These are phyloP conservation scores for Lactarius psammicola DNA, from an alignment of 768 basidiomycete genomes.

Conservation along the genomic window DNA sequence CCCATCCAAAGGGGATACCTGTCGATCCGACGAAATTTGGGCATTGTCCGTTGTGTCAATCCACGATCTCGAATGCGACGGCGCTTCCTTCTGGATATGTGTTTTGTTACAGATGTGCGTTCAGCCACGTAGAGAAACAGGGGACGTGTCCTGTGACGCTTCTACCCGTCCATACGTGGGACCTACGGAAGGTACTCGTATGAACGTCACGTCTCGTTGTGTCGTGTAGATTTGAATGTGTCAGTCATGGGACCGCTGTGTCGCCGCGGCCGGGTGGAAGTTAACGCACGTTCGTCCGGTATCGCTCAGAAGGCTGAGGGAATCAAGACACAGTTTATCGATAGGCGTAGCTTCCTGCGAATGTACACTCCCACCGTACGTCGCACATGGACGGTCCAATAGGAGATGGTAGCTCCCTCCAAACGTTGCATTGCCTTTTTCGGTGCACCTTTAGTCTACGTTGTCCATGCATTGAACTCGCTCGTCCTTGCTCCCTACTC, in stretches of 20 bases:
- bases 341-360: conserved; percentile 21
- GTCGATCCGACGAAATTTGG: conserved; percentile 69
- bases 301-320: conserved; percentile 3
- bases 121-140: conserved; percentile 74
- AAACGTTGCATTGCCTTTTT: conserved; percentile 11
- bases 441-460: neutral
- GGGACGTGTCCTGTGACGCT: conserved; percentile 88
- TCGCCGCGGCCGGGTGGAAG: conserved; percentile 6
- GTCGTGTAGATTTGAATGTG: conserved; percentile 12
- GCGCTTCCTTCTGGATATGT: conserved; percentile 92
- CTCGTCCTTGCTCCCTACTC: conserved; percentile 6
- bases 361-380: conserved; percentile 11
- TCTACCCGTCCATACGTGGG: conserved; percentile 69
- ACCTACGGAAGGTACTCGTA: conserved; percentile 82
- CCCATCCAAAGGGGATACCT: conserved; percentile 69
- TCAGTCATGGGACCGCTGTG: conserved; percentile 22
- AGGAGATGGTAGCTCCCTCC: conserved; percentile 6
- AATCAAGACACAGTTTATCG: conserved; percentile 14
- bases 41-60: conserved; percentile 78
- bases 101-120: conserved; percentile 90
- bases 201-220: conserved; percentile 33
- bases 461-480: conserved; percentile 4
- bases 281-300: conserved; percentile 50
- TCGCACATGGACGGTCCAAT: conserved; percentile 4
- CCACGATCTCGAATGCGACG: conserved; percentile 78